Conservation (phyloP, 1,139 yeast species). For the Taphrina populina region DNA sequence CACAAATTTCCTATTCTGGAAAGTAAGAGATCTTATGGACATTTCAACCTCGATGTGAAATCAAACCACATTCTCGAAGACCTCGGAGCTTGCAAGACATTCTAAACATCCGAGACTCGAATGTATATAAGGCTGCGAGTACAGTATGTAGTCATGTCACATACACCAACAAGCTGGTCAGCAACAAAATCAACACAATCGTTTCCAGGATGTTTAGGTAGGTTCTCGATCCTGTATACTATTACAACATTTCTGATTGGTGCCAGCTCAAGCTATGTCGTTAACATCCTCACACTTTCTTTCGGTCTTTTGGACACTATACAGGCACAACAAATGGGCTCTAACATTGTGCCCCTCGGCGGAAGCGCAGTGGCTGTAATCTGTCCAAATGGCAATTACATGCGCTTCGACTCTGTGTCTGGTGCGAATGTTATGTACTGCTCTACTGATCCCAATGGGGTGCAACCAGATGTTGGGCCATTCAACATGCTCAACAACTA, state of each 20-base stretch:
- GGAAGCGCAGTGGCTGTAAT: conserved; percentile 11
- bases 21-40: no score
- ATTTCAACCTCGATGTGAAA: no score
- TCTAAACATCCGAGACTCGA: no score
- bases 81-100: no score
- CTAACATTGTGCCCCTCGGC: conserved; percentile 17
- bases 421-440: conserved; percentile 5
- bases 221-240: neutral
- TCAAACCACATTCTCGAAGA: no score
- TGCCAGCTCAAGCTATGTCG: conserved; percentile 3
- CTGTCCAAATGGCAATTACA: conserved; percentile 19
- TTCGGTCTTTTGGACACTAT: neutral
- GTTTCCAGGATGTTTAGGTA: conserved; percentile 4
- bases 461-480: conserved; percentile 3
- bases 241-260: neutral
- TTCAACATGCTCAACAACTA: conserved; percentile 8
- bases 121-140: no score
- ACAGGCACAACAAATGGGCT: conserved; percentile 7
- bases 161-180: no score
- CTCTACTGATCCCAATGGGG: no score
- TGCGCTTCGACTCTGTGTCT: neutral
- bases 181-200: no score
- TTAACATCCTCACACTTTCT: neutral
- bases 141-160: no score
- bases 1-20: no score